phyloP scores from a whole-genome alignment of 164 flowering plant species.

The Brasenia schreberi region DNA sequence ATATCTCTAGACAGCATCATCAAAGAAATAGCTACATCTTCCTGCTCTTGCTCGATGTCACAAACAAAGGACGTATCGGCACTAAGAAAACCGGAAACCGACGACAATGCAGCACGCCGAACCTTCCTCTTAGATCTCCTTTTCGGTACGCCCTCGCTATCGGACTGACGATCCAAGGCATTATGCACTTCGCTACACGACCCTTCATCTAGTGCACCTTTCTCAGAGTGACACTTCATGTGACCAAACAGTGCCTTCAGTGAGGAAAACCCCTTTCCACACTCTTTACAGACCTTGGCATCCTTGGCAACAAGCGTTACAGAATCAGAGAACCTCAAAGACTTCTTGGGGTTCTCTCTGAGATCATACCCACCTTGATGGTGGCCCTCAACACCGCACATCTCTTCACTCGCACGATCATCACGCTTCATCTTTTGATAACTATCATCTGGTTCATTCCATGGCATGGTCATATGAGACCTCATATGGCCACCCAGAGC shows the following conservation, averaged over 20 bases:
- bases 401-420: constrained; percentile 7
- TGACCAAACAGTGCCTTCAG: constrained; percentile 76
- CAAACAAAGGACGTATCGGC: constrained; percentile 37
- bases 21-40: constrained; percentile 66
- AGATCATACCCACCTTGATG: constrained; percentile 29
- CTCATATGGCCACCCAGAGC: constrained; percentile 95
- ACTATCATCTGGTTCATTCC: constrained; percentile 20
- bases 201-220: constrained; percentile 14
- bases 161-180: constrained; percentile 39
- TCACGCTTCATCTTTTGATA: constrained; percentile 14
- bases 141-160: constrained; percentile 35
- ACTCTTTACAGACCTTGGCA: constrained; percentile 43
- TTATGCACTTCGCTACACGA: constrained; percentile 21
- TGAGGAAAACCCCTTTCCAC: constrained; percentile 69
- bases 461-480: constrained; percentile 50
- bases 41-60: constrained; percentile 60
- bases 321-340: constrained; percentile 43
- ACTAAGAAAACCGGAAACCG: constrained; percentile 9
- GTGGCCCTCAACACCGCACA: constrained; percentile 6
- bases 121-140: constrained; percentile 26
- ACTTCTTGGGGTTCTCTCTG: constrained; percentile 69
- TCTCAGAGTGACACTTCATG: constrained; percentile 60
- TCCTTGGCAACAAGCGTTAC: constrained; percentile 3
- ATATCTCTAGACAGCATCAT: constrained; percentile 81
- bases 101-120: constrained; percentile 14